A percentile compares a stretch with the other conserved stretches of the same genome.
These are phyloP conservation scores for Tolypocladium nubicola DNA, from an alignment of 2,329 filamentous ascomycete species.

Conservation along the genomic window DNA sequence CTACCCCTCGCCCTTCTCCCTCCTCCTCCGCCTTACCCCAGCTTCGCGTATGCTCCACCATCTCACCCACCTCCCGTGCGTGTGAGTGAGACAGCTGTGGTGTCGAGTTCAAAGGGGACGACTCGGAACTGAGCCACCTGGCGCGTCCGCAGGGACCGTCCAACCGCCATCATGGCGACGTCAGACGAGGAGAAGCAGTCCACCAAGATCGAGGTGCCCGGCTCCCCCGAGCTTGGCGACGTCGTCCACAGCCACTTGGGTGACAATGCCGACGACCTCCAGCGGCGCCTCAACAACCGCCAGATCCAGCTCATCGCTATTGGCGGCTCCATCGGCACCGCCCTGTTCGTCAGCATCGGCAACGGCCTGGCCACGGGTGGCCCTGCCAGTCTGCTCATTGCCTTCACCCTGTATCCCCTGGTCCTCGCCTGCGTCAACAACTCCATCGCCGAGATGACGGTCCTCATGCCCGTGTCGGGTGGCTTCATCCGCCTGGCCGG, in stretches of 20 bases:
- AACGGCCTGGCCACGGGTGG: conserved; percentile 35
- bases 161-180: conserved; percentile 7
- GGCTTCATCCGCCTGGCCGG: conserved; percentile 55
- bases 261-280: conserved; percentile 26
- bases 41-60: not conserved
- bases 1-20: not conserved
- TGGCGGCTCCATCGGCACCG: conserved; percentile 46
- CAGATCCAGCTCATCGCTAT: conserved; percentile 50
- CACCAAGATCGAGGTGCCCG: conserved; percentile 11
- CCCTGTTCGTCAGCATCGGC: conserved; percentile 52
- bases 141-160: not conserved
- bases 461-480: conserved; percentile 51
- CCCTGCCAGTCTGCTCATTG: conserved; percentile 43
- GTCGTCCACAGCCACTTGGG: conserved; percentile 11
- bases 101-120: not conserved
- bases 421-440: conserved; percentile 54
- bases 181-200: conserved; percentile 18
- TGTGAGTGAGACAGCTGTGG: not conserved
- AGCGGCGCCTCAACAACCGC: conserved; percentile 40
- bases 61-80: not conserved
- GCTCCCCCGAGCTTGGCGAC: conserved; percentile 13
- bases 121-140: not conserved
- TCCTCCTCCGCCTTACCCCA: not conserved
- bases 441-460: conserved; percentile 53
- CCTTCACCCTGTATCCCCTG: conserved; percentile 44